phyloP scores from a whole-genome alignment of 257 asterid species.

The Lavandula angustifolia region DNA sequence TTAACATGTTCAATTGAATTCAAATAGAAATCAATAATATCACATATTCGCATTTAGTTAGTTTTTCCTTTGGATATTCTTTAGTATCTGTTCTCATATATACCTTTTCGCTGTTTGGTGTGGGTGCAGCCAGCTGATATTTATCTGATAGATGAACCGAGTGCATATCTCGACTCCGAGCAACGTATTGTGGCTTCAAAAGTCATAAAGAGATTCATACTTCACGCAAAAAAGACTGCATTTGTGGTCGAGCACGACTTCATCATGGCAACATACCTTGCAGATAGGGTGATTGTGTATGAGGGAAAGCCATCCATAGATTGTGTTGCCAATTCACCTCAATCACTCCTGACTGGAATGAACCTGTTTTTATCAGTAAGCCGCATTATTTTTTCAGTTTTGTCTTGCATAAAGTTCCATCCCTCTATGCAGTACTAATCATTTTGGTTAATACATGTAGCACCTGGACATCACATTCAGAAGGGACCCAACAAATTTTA shows the following conservation, averaged over 20 bases:
- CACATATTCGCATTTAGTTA: not conserved
- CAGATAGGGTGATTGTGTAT: conserved; percentile 92
- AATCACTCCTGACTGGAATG: conserved; percentile 95
- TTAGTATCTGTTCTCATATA: conserved; percentile 11
- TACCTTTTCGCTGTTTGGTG: not conserved
- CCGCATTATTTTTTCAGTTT: not conserved
- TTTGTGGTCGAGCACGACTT: conserved; percentile 97
- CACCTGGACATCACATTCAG: conserved; percentile 94
- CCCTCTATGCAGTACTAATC: conserved; percentile 12
- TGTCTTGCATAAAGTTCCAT: not conserved
- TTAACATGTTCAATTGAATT: not conserved
- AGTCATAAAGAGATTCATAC: conserved; percentile 95
- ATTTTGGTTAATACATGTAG: conserved; percentile 43
- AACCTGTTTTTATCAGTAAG: conserved; percentile 96
- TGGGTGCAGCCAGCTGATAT: conserved; percentile 94
- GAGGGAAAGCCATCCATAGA: conserved; percentile 89
- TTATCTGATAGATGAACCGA: conserved; percentile 91
- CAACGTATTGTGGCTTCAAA: conserved; percentile 98
- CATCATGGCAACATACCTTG: conserved; percentile 98
- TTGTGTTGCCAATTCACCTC: conserved; percentile 91
- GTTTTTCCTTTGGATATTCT: not conserved
- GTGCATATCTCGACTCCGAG: conserved; percentile 99
- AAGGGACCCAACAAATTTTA: conserved; percentile 92
- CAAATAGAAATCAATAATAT: not conserved
- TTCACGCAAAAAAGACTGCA: conserved; percentile 95